Base-by-base conservation (phyloP, 192 early-diverging fungal genomes). In the Chytriomyces hyalinus region DNA sequence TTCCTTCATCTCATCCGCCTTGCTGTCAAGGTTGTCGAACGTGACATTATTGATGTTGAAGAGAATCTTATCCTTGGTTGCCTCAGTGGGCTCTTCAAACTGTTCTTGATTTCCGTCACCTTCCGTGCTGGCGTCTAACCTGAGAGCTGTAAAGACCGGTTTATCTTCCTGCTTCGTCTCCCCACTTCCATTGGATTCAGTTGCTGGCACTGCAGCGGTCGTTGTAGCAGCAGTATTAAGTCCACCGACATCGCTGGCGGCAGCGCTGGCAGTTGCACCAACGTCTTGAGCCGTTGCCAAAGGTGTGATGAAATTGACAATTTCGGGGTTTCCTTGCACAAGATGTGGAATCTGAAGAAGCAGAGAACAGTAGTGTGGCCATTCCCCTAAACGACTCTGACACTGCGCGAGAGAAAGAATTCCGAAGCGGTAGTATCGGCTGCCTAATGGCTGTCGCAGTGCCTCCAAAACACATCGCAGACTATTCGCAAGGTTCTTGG, bases 11-110 rank as follows among this genome's bases (percentile, higher is more conserved):
- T 95, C 93, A 0, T 84, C 65, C 6, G 88, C 84, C 84, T 98
- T 98, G 13, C 84, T 84, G 1, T 90, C 90, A 2, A 98, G 76
- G 75, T 98, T 99, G 78, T 88, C 94, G 26, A 86, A 86, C 43
- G 95, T 92, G 50, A 99, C 83, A 74, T 99, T 99, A 87, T 99
- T 99, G 77, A 99, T 90, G 28, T 94, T 95, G 82, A 99, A 99
- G 46, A 97, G 88, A 60, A 99, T 94, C 85, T 97, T 97, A 80
- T 99, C 98, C 80, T 92, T 90, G 20, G 87, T 82, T 1, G 82
- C 86, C 73, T 93, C 89, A 26, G 76, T 67, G 0, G 92, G 92
- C 8, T 85, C 81, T 70, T 88, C 87, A 22, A 81, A 78, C 20
- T 28, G 28, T 44, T 81, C 84, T 70, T 84, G 75, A 61, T 84